phyloP scores from a whole-genome alignment of 2,329 filamentous ascomycete genomes.

The Alternaria arbusti region DNA sequence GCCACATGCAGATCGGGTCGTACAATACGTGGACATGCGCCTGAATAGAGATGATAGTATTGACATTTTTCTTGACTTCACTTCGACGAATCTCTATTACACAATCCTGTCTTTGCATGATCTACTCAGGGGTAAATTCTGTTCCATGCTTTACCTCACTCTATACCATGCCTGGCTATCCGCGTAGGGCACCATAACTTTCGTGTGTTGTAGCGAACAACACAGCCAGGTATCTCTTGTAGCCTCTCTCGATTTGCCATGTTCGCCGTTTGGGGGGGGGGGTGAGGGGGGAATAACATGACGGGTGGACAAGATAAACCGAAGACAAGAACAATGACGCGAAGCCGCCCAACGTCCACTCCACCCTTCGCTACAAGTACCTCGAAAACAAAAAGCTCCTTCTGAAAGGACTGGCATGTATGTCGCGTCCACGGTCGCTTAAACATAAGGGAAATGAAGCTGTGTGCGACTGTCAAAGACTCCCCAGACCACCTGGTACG shows the following conservation, averaged over 20 bases:
- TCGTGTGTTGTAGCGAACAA: background rate
- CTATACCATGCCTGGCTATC: background rate
- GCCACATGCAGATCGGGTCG: background rate
- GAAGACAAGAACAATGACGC: background rate
- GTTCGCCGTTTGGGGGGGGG: background rate
- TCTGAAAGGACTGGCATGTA: background rate
- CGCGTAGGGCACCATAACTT: background rate
- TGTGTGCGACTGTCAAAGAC: background rate
- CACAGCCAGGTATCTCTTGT: background rate
- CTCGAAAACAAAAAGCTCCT: background rate
- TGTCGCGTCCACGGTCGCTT: background rate
- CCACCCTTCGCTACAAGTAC: background rate
- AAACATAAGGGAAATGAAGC: background rate
- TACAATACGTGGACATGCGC: background rate
- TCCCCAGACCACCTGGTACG: background rate
- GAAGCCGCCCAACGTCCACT: background rate
- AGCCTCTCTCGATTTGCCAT: background rate
- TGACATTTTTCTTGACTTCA: background rate
- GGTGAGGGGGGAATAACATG: background rate
- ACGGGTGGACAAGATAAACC: background rate
- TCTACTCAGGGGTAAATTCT: conserved; percentile 6
- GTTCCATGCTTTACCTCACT: background rate
- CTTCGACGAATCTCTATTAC: background rate
- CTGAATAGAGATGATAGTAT: background rate
- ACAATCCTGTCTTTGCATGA: background rate